Base-by-base conservation (phyloP, 345 rosid genomes). In the Capsella bursapastoris region DNA sequence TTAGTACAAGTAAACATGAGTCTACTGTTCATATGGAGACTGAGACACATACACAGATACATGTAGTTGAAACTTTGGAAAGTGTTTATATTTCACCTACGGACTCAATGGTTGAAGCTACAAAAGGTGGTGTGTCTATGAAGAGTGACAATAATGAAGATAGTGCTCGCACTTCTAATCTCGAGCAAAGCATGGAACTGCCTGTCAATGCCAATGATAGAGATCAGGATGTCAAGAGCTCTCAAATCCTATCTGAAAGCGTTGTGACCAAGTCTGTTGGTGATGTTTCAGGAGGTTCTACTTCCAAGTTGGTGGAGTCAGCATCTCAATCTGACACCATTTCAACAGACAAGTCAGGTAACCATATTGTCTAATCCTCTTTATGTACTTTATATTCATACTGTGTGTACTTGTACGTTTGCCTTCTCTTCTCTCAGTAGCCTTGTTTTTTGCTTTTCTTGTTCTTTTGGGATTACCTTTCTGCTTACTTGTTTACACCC, bases 341-440 rank as follows among this genome's bases (percentile, higher is more conserved):
- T 78, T 67, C 58, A 74, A 55, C 35, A 4, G 67, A 74, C 28
- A 80, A 72, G 44, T 75, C 83, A 67, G 88, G 95, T 91, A 77
- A 43, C 65, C 32, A 80, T 51, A 18, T 73, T 55, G 64, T 41
- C 51, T 70, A 25, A 52, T 73, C 14, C 38, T 48, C 34, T 68
- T 50, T 56, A 35, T 41, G 68, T 45, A 60, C 60, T 56, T 28
- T n/a, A 16, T 48, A 64, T 52, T 41, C 66, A 41, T 35, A 27
- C 10, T 28, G 57, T 52, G 29, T 63, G 41, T 45, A 22, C 28
- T 34, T 66, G 25, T 57, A 5, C 4, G 12, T 32, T 47, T 45
- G 32, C 50, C 15, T 47, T 53, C 52, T 73, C 57, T 9, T 51
- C 55, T 51, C 62, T 53, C 52, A 31, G 22, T 47, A 66, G 49